phyloP scores from a whole-genome alignment of 1,139 yeast species.

The Geotrichum europaeum region DNA sequence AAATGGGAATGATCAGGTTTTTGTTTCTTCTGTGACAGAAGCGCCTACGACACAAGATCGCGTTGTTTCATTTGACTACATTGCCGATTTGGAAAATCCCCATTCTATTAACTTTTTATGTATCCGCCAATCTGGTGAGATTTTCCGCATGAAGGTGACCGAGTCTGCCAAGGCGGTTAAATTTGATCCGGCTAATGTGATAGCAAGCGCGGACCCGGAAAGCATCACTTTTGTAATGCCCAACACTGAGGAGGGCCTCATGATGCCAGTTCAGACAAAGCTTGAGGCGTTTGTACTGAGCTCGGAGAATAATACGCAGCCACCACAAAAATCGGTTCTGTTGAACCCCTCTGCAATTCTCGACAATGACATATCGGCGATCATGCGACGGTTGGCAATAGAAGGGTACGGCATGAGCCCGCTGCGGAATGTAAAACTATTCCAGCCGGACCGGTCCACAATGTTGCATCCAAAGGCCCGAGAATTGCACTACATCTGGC shows the following conservation, averaged over 20 bases:
- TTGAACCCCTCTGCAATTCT: slow-evolving; percentile 26
- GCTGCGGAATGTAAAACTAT: slow-evolving; percentile 42
- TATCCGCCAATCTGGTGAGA: slow-evolving; percentile 84
- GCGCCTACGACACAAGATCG: slow-evolving; percentile 63
- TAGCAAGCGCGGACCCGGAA: slow-evolving; percentile 60
- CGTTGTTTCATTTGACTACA: slow-evolving; percentile 80
- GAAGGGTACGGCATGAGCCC: slow-evolving; percentile 72
- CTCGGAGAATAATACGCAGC: slow-evolving; percentile 17
- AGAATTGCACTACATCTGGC: slow-evolving; percentile 75
- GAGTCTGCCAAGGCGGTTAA: slow-evolving; percentile 60
- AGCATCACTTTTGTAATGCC: slow-evolving; percentile 37
- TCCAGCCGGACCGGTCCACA: slow-evolving; percentile 30
- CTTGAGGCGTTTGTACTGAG: slow-evolving; percentile 26
- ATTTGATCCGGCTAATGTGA: slow-evolving; percentile 67
- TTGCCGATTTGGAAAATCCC: slow-evolving; percentile 45
- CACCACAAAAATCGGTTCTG: not conserved
- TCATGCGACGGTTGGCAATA: slow-evolving; percentile 63
- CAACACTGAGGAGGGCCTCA: not conserved
- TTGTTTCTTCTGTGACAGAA: slow-evolving; percentile 73
- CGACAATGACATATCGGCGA: slow-evolving; percentile 32
- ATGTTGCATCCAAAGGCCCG: slow-evolving; percentile 44
- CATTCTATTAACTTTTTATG: slow-evolving; percentile 59
- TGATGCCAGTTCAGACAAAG: not conserved
- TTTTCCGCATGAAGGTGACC: slow-evolving; percentile 69
- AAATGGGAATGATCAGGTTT: slow-evolving; percentile 44